Evolutionary conservation across 805 yeast genomes (phyloP), one percentile per base, ranked within the genome.

Genomic region (Nakazawaea molendinolei): DNA sequence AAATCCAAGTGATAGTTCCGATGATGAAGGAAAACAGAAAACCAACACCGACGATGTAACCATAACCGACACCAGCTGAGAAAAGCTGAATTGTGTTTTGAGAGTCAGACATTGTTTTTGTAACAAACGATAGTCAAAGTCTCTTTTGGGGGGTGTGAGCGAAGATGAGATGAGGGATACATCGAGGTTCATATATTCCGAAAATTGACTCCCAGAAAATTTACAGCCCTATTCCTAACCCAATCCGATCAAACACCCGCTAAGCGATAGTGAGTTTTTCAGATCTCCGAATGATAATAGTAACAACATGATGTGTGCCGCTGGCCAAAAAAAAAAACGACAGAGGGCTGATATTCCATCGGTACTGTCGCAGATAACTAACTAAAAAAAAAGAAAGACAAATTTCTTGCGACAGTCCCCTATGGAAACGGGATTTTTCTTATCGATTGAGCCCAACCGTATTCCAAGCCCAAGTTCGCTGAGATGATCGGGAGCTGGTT

Each of bases 41-140:
- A n/a, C 72, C 72, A 7, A 66, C 55, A 3, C 70, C 72, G n/a
- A 68, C 50, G 22, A 65, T 58, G 34, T 56, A 55, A 5, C 68
- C 68, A 42, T 65, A 68, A 2, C 73, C 73, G 28, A 38, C 41
- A 12, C 48, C 43, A 16, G 32, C 33, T 8, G 36, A 24, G 14
- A 36, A 42, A n/a, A 39, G 17, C 21, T 33, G 36, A 17, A 37
- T 34, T 3, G 40, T 40, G 28, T 34, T 34, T 14, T 29, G 32
- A 14, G n/a, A 9, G 27, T 14, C 28, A 34, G 31, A 8, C 17
- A 20, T 15, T 8, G 17, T 15, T 28, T 15, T 12, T 8, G 20
- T 15, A 10, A 15, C 8, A 2, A 15, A 15, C 17, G 10, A 28
- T 15, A 17, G 10, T 29, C 22, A 20, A 30, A 19, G 5, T 9